A percentile compares a stretch with the other conserved stretches of the same genome.
Evolutionary conservation across 2,329 filamentous ascomycete genomes (phyloP).

Genomic region (Colletotrichum tabaci): DNA sequence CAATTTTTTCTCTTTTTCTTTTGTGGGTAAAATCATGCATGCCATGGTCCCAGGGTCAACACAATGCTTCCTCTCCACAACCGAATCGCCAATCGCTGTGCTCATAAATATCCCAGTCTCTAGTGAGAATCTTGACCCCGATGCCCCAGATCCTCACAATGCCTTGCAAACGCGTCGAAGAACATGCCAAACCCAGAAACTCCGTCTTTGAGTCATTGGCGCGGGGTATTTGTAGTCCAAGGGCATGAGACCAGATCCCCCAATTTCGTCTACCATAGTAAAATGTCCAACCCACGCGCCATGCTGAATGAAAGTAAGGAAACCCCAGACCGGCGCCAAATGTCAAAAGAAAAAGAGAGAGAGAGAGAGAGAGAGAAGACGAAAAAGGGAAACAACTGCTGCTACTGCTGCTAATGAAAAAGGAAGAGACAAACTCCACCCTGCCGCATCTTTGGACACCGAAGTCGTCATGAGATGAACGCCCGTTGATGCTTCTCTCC

Average conservation of each 20-base stretch:
- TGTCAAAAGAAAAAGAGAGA: slow-evolving; percentile 24
- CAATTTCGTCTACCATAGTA: slow-evolving; percentile 36
- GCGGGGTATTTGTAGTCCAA: slow-evolving; percentile 36
- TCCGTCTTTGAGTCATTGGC: slow-evolving; percentile 35
- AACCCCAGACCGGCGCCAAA: slow-evolving; percentile 24
- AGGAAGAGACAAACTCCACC: neutral
- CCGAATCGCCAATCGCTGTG: slow-evolving; percentile 35
- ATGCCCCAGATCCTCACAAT: slow-evolving; percentile 30
- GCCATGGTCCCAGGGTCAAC: slow-evolving; percentile 37
- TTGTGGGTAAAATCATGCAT: slow-evolving; percentile 28
- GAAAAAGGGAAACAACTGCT: slow-evolving; percentile 17
- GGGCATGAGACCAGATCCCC: slow-evolving; percentile 31
- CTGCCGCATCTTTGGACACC: slow-evolving; percentile 2
- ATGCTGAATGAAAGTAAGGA: slow-evolving; percentile 42
- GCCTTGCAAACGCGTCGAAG: slow-evolving; percentile 35
- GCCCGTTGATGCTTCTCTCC: slow-evolving; percentile 13
- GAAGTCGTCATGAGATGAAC: slow-evolving; percentile 21
- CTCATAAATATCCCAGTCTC: slow-evolving; percentile 33
- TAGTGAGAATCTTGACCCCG: slow-evolving; percentile 21
- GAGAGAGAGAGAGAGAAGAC: slow-evolving; percentile 25
- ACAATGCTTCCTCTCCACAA: slow-evolving; percentile 29
- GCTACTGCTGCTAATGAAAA: neutral
- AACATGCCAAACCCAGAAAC: slow-evolving; percentile 39
- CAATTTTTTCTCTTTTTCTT: slow-evolving; percentile 32
- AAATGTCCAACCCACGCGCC: slow-evolving; percentile 41